These are phyloP conservation scores for Sisymbrium altissimum DNA, from an alignment of 345 rosid genomes.

Conservation along the genomic window DNA sequence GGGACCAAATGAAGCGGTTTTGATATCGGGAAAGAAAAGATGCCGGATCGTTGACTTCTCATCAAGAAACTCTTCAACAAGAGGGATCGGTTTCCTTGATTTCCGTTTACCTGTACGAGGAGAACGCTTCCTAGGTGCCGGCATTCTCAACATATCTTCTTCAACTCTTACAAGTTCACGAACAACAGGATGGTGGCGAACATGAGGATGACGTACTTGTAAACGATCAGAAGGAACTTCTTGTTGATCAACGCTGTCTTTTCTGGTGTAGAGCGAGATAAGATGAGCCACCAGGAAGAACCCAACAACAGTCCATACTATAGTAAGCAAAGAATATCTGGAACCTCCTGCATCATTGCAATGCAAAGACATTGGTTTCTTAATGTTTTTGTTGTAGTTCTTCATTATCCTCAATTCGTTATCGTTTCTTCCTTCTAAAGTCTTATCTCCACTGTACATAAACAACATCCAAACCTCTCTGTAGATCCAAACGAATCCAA, in stretches of 20 bases:
- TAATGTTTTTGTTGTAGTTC: no score
- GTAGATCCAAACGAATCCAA: slow-evolving; percentile 45
- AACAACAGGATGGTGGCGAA: slow-evolving; percentile 36
- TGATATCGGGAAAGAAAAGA: slow-evolving; percentile 71
- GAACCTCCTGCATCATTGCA: slow-evolving; percentile 68
- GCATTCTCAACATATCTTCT: slow-evolving; percentile 67
- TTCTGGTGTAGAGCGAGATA: slow-evolving; percentile 42
- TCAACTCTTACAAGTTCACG: slow-evolving; percentile 75
- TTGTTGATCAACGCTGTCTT: slow-evolving; percentile 33
- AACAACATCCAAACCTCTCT: slow-evolving; percentile 45
- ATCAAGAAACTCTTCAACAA: slow-evolving; percentile 94
- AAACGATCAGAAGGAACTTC: slow-evolving; percentile 22
- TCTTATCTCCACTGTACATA: no score
- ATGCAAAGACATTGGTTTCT: slow-evolving; percentile 57
- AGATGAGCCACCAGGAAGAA: slow-evolving; percentile 61
- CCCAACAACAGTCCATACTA: slow-evolving; percentile 74
- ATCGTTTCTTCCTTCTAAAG: no score
- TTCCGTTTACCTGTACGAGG: slow-evolving; percentile 82
- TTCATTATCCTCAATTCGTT: no score
- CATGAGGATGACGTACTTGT: slow-evolving; percentile 24
- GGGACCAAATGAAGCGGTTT: slow-evolving; percentile 54
- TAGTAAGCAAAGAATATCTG: slow-evolving; percentile 56
- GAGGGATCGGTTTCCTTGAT: slow-evolving; percentile 55
- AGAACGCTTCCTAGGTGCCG: slow-evolving; percentile 79
- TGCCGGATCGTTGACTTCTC: slow-evolving; percentile 79